Evolutionary conservation across 345 rosid genomes (phyloP).

Genomic region (Ceriops tagal): DNA sequence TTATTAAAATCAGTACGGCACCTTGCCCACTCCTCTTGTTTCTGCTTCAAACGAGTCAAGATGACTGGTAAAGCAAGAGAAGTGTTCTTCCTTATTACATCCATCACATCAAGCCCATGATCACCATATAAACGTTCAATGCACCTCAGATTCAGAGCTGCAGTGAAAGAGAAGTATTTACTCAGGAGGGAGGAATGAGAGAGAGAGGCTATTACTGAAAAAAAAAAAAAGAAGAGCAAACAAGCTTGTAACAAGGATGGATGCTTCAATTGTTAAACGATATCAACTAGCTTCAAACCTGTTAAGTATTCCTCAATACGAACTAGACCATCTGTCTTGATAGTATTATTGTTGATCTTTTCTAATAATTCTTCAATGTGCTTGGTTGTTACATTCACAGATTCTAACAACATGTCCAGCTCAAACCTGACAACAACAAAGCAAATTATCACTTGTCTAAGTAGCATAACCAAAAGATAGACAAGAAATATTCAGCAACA

Average conservation of each 20-base stretch:
- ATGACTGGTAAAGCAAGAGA: constrained; percentile 68
- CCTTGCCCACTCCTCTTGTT: constrained; percentile 82
- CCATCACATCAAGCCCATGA: constrained; percentile 86
- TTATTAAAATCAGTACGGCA: constrained; percentile 75
- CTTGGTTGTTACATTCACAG: constrained; percentile 75
- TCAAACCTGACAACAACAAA: constrained; percentile 68
- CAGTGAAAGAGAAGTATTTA: constrained; percentile 17
- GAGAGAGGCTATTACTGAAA: not conserved
- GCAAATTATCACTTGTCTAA: constrained; percentile 13
- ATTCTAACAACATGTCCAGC: constrained; percentile 94
- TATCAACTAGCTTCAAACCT: constrained; percentile 42
- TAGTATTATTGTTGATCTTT: constrained; percentile 59
- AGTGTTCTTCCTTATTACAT: constrained; percentile 68
- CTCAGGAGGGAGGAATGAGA: constrained; percentile 10
- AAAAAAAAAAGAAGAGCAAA: constrained; percentile 20
- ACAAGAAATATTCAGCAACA: constrained; percentile 4
- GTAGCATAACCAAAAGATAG: constrained; percentile 4
- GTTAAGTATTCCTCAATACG: constrained; percentile 76
- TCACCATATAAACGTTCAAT: constrained; percentile 90
- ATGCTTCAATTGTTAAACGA: constrained; percentile 2
- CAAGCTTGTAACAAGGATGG: constrained; percentile 2
- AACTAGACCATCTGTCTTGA: constrained; percentile 56
- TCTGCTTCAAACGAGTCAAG: constrained; percentile 72
- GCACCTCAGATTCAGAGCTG: constrained; percentile 77
- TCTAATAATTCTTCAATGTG: constrained; percentile 82